Conservation (phyloP, 371 early-diverging fungal genomes). For the Mortierella sp. region DNA sequence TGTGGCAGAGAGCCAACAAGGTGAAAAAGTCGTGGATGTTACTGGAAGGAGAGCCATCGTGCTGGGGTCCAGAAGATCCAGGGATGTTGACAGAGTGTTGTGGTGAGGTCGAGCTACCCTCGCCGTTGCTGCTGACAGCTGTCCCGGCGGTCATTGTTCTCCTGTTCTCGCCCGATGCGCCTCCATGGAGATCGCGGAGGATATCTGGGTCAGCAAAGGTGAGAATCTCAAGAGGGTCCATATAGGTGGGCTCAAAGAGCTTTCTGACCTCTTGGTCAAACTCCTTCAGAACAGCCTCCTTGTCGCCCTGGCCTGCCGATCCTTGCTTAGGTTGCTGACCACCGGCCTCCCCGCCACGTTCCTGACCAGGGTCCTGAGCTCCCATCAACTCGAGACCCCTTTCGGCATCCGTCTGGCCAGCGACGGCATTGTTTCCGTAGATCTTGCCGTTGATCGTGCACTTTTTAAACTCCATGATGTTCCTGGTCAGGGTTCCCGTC, state of each 20-base stretch:
- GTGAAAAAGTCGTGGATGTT: conserved; percentile 85
- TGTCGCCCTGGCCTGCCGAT: conserved; percentile 25
- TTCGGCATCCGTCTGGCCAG: conserved; percentile 73
- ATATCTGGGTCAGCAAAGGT: conserved; percentile 90
- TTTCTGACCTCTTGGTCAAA: conserved; percentile 71
- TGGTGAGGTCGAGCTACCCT: conserved; percentile 28
- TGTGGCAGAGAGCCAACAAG: conserved; percentile 92
- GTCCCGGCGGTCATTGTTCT: conserved; percentile 23
- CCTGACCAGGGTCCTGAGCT: conserved; percentile 40
- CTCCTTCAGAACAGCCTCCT: conserved; percentile 68
- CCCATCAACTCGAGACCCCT: conserved; percentile 62
- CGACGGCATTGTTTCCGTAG: conserved; percentile 83
- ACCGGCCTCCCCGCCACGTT: conserved; percentile 8
- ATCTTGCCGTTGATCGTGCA: conserved; percentile 85
- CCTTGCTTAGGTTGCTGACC: conserved; percentile 16
- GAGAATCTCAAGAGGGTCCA: conserved; percentile 74
- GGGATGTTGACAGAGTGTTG: not conserved
- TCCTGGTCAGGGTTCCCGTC: conserved; percentile 98
- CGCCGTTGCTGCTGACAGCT: conserved; percentile 25
- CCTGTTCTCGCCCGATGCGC: conserved; percentile 10
- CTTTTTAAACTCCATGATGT: conserved; percentile 90
- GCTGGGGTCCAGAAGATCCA: conserved; percentile 36
- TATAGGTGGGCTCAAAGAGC: conserved; percentile 80
- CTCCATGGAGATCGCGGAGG: conserved; percentile 58
- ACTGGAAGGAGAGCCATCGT: conserved; percentile 49